A percentile compares a stretch with the other conserved stretches of the same genome.
Evolutionary conservation across 2,329 filamentous ascomycete species (phyloP).

Genomic region (Scedosporium boydii): DNA sequence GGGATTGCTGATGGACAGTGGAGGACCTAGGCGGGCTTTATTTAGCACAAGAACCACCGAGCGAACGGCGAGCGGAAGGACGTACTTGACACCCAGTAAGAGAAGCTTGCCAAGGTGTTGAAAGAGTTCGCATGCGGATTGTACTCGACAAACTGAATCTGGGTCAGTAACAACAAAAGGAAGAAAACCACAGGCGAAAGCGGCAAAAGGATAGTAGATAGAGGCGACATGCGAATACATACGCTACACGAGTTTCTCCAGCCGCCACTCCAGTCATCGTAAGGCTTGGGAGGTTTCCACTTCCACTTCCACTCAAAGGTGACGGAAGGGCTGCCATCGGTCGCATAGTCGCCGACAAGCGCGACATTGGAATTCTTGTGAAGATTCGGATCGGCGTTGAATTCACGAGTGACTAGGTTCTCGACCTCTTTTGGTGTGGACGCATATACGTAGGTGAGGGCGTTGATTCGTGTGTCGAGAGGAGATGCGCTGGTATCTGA

Average conservation of each 20-base stretch:
- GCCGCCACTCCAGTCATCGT: slow-evolving; percentile 77
- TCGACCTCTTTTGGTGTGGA: slow-evolving; percentile 81
- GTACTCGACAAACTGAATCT: slow-evolving; percentile 78
- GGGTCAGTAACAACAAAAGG: neutral
- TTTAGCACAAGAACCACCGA: slow-evolving; percentile 6
- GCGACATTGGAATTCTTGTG: slow-evolving; percentile 97
- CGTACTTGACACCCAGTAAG: slow-evolving; percentile 49
- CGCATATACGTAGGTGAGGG: slow-evolving; percentile 86
- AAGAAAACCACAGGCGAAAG: neutral
- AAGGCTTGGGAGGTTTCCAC: slow-evolving; percentile 80
- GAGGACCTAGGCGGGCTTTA: slow-evolving; percentile 27
- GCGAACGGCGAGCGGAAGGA: neutral
- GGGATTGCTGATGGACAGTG: slow-evolving; percentile 42
- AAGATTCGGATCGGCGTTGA: slow-evolving; percentile 92
- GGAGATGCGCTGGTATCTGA: slow-evolving; percentile 36
- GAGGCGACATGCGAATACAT: slow-evolving; percentile 19
- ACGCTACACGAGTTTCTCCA: slow-evolving; percentile 95
- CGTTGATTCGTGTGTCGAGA: slow-evolving; percentile 70
- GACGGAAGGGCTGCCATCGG: slow-evolving; percentile 71
- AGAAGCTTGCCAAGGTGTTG: slow-evolving; percentile 82
- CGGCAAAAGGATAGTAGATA: neutral
- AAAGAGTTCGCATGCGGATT: slow-evolving; percentile 85
- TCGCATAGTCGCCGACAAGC: slow-evolving; percentile 84
- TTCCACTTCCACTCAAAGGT: slow-evolving; percentile 95
- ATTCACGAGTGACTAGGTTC: slow-evolving; percentile 87